Base-by-base conservation (phyloP, 805 yeast genomes). In the Metschnikowia borealis region DNA sequence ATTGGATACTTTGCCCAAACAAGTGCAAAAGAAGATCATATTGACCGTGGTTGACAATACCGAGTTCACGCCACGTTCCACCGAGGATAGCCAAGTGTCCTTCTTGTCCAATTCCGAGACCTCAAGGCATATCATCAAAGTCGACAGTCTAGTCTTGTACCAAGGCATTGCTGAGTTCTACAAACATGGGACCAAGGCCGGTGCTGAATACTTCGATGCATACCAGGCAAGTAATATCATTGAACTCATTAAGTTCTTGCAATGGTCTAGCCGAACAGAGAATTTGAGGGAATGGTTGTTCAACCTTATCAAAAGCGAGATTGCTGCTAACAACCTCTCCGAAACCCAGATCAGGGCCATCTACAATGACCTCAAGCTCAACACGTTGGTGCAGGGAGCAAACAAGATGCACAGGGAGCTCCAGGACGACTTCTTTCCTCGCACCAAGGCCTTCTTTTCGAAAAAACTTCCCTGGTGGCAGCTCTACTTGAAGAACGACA, bases 401-500 rank as follows among this genome's bases (percentile, higher is more conserved):
- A 58, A 58, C 15, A 49, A 53, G 17, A 66, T 66, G 51, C 77
- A 73, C 53, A 47, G 60, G 5, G 78, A 73, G 49, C 60, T 73
- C 26, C 77, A 71, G 51, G 47, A 60, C 31, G 54, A 55, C 3
- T 65, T 73, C 39, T 61, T 65, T 14, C 77, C 78, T 0, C 50
- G 59, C 5, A 65, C 74, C 1, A 54, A 52, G 15, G 53, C 48
- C 1, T 70, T 65, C 44, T 71, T 73, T 62, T 51, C 48, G 21
- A 59, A 56, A 17, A 63, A 59, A 15, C 63, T 73, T 45, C 55
- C 57, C 15, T 73, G 77, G 77, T 73, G 75, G 74, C 71, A 62
- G 54, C 56, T 73, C n/a, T 73, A 73, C 54, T 61, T 59, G 49
- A 65, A 64, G 43, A 73, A 73, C 52, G 78, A 73, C 46, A 73